Conservation (phyloP, 257 asterid genomes). For the Avicennia marina region DNA sequence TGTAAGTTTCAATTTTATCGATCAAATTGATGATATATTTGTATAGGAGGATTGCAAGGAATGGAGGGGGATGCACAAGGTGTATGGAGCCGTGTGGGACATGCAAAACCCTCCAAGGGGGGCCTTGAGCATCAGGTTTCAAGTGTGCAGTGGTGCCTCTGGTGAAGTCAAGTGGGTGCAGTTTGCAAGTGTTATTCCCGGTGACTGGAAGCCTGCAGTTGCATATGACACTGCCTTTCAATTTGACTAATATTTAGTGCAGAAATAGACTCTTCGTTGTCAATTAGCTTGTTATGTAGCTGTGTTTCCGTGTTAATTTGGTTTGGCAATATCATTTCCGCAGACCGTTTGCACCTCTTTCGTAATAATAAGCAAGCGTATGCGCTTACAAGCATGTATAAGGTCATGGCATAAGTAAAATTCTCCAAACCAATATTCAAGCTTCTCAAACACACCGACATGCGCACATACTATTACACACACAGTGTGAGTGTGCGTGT, state of each 20-base stretch:
- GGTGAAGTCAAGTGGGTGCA: slow-evolving; percentile 43
- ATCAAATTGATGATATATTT: not conserved
- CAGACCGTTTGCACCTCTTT: too few species aligned
- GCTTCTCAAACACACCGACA: too few species aligned
- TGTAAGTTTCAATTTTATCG: not conserved
- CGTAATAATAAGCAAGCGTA: too few species aligned
- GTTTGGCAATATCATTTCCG: too few species aligned
- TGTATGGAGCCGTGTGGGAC: slow-evolving; percentile 64
- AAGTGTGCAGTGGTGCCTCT: slow-evolving; percentile 20
- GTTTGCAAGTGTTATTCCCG: slow-evolving; percentile 33
- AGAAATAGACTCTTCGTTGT: too few species aligned
- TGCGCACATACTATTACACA: too few species aligned
- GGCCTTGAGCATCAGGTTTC: slow-evolving; percentile 38
- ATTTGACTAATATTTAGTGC: slow-evolving; percentile 35
- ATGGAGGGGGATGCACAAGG: slow-evolving; percentile 70
- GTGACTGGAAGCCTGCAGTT: slow-evolving; percentile 64
- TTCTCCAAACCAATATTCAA: too few species aligned
- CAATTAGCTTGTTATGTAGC: too few species aligned
- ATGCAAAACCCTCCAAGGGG: slow-evolving; percentile 49
- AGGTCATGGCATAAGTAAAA: too few species aligned
- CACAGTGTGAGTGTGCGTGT: too few species aligned
- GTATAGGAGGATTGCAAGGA: slow-evolving; percentile 56
- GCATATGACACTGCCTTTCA: slow-evolving; percentile 57
- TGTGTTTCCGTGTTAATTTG: too few species aligned
- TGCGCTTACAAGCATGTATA: too few species aligned